Evolutionary conservation across 139 green algal genomes (phyloP), one percentile per base, ranked within the genome.

Genomic region (Chloropicon primus): DNA sequence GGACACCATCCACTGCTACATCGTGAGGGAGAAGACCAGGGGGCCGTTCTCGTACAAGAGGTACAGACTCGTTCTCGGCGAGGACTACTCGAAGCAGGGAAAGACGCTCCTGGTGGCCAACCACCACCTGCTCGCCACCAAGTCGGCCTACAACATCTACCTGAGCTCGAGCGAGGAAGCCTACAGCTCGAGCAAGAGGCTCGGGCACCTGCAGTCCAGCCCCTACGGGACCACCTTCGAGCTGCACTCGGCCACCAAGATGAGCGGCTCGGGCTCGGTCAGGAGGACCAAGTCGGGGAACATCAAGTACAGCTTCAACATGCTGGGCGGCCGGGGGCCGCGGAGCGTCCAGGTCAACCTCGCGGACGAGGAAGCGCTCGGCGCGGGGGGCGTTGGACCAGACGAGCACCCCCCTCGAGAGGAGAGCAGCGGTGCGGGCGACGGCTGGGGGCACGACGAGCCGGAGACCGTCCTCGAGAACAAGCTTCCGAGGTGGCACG

Each of bases 271-370:
- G 41, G 41, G 41, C 41, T 17, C 10, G 10, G 41, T 62, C 41
- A 62, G 41, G 41, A 62, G 41, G 41, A 62, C 41, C 10, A 62
- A 29, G 73, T 2, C 23, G 23, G 73, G 73, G 21, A 76, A 5
- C 73, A 28, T 76, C 25, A 76, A 76, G 73, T 76, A 76, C 25
- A n/a, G 23, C 25, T 28, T 27, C 24, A 76, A 76, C 25, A 54
- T 76, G 17, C 28, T 76, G 17, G 73, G 73, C 21, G 27, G 27
- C 5, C 2, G 73, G 73, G 73, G 73, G 23, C 73, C 73, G 23
- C n/a, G 73, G 25, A 76, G 28, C 25, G 25, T 76, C 24, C 28
- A 28, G 25, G 73, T 76, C 24, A 27, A 28, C 21, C 41, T 76
- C 23, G 25, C n/a, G 2, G 73, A 54, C 25, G 2, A 54, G 73